phyloP scores from a whole-genome alignment of 441 rosid species.

The Kokia cookei region DNA sequence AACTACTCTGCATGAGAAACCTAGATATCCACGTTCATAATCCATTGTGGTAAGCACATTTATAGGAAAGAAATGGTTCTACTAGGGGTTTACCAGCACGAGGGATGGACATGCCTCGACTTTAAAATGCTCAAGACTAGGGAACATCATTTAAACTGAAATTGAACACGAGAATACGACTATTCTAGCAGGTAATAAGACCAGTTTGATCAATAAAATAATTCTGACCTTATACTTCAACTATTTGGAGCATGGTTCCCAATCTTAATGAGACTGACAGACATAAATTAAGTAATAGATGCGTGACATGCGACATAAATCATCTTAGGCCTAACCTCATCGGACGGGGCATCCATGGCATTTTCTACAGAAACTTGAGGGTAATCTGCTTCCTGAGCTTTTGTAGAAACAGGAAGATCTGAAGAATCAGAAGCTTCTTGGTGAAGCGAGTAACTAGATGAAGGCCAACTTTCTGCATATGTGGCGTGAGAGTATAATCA shows the following conservation, averaged over 20 bases:
- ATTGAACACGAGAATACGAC: neutral
- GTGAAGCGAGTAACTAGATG: constrained; percentile 2
- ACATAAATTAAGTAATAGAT: neutral
- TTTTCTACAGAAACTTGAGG: constrained; percentile 11
- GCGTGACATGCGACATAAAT: neutral
- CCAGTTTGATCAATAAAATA: neutral
- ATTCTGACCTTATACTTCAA: neutral
- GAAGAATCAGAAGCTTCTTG: constrained; percentile 2
- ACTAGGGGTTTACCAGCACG: neutral
- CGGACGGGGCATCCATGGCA: constrained; percentile 16
- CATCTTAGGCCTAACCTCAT: constrained; percentile 24
- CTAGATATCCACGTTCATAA: neutral
- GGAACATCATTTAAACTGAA: neutral
- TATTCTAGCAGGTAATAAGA: neutral
- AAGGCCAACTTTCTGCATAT: constrained; percentile 17
- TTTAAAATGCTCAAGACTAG: neutral
- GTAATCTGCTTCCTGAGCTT: constrained; percentile 10
- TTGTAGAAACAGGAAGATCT: constrained; percentile 16
- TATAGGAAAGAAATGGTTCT: neutral
- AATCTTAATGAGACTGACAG: neutral
- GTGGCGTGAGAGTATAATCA: neutral
- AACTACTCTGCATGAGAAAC: neutral
- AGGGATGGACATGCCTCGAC: neutral
- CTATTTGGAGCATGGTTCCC: neutral
- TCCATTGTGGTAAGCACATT: neutral